Conservation (phyloP, 139 green algal species). For the Chlorella sp. region DNA sequence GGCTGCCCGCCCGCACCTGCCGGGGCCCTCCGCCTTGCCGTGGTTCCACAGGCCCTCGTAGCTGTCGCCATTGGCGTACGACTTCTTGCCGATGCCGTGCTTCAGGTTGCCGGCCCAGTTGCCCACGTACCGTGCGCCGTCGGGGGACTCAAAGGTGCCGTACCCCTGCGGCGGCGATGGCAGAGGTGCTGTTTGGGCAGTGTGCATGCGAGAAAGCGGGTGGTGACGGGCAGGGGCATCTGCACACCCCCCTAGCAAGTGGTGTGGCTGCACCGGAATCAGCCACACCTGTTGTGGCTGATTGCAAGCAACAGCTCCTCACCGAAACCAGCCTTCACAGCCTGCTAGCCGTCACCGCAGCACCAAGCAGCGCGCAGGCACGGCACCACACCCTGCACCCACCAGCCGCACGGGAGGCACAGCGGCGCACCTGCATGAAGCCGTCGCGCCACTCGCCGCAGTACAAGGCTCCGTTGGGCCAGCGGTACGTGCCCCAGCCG, state of each 20-base stretch:
- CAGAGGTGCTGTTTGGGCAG: neutral
- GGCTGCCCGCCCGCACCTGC: conserved; percentile 18
- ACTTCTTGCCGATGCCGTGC: conserved; percentile 84
- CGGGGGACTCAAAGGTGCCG: conserved; percentile 71
- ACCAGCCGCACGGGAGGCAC: neutral
- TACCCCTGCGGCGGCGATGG: conserved; percentile 56
- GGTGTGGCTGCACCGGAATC: no score
- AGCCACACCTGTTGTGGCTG: no score
- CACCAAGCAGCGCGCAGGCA: neutral
- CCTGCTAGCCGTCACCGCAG: neutral
- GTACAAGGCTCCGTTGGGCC: conserved; percentile 75
- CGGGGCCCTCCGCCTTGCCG: conserved; percentile 37
- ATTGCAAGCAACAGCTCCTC: no score
- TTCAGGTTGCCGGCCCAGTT: conserved; percentile 75
- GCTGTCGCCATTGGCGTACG: conserved; percentile 76
- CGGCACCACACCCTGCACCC: neutral
- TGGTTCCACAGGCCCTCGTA: conserved; percentile 78
- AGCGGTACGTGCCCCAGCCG: conserved; percentile 76
- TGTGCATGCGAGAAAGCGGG: neutral
- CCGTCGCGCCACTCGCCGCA: conserved; percentile 79
- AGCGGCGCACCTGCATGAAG: conserved; percentile 57
- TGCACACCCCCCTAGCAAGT: no score
- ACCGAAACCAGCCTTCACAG: no score
- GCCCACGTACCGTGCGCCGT: conserved; percentile 74
- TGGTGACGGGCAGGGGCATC: no score